Evolutionary conservation across 805 yeast species (phyloP), one percentile per base, ranked within the genome.

Genomic region (Diddensiella transvaalensis): DNA sequence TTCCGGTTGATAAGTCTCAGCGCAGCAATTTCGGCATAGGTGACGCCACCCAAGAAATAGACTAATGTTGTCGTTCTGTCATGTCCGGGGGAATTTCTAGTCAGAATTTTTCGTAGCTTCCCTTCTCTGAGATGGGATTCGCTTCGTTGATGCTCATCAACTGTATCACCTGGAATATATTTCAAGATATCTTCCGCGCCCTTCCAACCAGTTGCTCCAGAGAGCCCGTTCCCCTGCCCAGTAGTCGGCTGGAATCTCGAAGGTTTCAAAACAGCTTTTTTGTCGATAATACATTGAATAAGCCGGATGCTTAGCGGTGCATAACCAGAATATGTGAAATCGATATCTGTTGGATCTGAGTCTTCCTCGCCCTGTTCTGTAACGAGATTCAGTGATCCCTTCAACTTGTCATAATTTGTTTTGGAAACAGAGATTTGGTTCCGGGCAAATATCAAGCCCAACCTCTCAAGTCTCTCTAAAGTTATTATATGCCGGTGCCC

Each of bases 31-130:
- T 91, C 99, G 5, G 93, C 80, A 61, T 86, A 74, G 0, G 97
- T 87, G 4, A 90, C 69, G 0, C 99, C 98, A 11, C 98, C 98
- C 36, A 90, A 60, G 52, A 84, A 81, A 77, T 44, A 87, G 56
- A 51, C 87, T 60, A 50, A 66, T 46, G 61, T 67, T 47, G 60
- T 62, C 6, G 63, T 60, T 30, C 56, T 60, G 26, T 54, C 61
- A 46, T 67, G 60, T 2, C 59, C 59, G 3, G 61, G 61, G n/a
- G 59, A 50, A 46, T 65, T 65, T 26, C 66, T 52, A 33, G 58
- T 43, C 26, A 65, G 52, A 22, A 66, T 61, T 22, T 64, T 61
- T 13, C 67, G 54, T 18, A 66, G 57, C 43, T 66, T 66, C 8
- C 66, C 62, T 42, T 63, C 69, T 23, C 63, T 53, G 4, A 56